Evolutionary conservation across 352 stramenopile species (phyloP).

Genomic region (Lagenidium sp.): DNA sequence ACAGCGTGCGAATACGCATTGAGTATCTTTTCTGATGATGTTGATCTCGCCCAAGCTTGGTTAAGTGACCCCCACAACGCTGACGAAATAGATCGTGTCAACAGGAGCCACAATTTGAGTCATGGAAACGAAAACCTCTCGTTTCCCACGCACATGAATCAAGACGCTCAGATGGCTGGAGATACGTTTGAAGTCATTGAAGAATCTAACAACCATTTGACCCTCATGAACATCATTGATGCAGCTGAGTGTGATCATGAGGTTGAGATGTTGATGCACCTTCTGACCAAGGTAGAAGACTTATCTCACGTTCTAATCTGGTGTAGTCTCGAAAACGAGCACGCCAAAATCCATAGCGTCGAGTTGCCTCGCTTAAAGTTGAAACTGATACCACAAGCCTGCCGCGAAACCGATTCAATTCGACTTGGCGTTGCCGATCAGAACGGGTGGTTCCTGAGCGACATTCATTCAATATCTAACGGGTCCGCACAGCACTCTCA

Average conservation of each 20-base stretch:
- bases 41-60: conserved; percentile 58
- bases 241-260: conserved; percentile 36
- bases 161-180: too few species aligned
- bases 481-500: conserved; percentile 17
- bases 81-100: conserved; percentile 54
- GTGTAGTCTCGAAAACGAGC: too few species aligned
- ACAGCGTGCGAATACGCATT: conserved; percentile 54
- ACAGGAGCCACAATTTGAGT: too few species aligned
- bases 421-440: conserved; percentile 71
- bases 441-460: conserved; percentile 78
- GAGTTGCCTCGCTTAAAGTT: conserved; percentile 97
- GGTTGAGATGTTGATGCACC: conserved; percentile 61
- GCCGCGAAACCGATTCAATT: conserved; percentile 30
- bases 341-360: too few species aligned
- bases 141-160: too few species aligned
- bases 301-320: conserved; percentile 97
- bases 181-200: conserved; percentile 51
- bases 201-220: too few species aligned
- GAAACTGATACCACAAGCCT: conserved; percentile 82
- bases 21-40: conserved; percentile 48
- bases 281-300: conserved; percentile 94
- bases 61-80: conserved; percentile 44
- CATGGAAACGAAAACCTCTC: too few species aligned
- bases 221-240: conserved; percentile 92
- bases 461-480: conserved; percentile 17